Percentiles rank a stretch among this genome's conserved stretches.
These are phyloP conservation scores for Casuarina glauca DNA, from an alignment of 306 rosid genomes.

Conservation along the genomic window DNA sequence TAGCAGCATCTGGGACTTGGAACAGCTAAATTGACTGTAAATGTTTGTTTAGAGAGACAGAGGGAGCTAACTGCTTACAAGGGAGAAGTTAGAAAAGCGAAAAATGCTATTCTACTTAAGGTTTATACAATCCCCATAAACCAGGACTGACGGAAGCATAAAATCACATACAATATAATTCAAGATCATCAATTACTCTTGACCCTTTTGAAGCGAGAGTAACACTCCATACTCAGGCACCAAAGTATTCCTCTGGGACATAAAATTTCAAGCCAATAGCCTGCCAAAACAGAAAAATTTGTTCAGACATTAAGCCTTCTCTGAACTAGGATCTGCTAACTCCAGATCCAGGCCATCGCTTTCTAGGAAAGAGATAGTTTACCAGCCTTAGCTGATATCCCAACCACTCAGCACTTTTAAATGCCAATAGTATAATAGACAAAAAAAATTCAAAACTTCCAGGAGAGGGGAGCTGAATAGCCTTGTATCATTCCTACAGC, in stretches of 20 bases:
- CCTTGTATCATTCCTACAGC: background rate
- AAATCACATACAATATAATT: background rate
- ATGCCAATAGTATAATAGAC: background rate
- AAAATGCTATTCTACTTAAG: slow-evolving; percentile 1
- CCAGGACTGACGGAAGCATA: background rate
- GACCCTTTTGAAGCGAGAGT: background rate
- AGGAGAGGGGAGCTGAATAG: background rate
- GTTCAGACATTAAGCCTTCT: background rate
- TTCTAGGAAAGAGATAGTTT: background rate
- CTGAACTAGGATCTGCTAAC: background rate
- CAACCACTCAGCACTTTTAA: slow-evolving; percentile 2
- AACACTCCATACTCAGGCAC: slow-evolving; percentile 24
- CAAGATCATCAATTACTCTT: background rate
- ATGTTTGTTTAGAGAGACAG: background rate
- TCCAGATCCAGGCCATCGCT: background rate
- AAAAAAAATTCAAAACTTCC: background rate
- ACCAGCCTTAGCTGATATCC: background rate
- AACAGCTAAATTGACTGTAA: too few species aligned
- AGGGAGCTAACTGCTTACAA: background rate
- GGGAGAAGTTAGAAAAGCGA: background rate
- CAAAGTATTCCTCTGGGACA: slow-evolving; percentile 76
- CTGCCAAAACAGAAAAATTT: slow-evolving; percentile 43
- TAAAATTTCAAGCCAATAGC: slow-evolving; percentile 69
- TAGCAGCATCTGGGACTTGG: too few species aligned
- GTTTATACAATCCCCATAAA: background rate